A percentile compares a stretch with the other conserved stretches of the same genome.
These are phyloP conservation scores for Pezicula neosporulosa DNA, from an alignment of 2,329 filamentous ascomycete genomes.

Conservation along the genomic window DNA sequence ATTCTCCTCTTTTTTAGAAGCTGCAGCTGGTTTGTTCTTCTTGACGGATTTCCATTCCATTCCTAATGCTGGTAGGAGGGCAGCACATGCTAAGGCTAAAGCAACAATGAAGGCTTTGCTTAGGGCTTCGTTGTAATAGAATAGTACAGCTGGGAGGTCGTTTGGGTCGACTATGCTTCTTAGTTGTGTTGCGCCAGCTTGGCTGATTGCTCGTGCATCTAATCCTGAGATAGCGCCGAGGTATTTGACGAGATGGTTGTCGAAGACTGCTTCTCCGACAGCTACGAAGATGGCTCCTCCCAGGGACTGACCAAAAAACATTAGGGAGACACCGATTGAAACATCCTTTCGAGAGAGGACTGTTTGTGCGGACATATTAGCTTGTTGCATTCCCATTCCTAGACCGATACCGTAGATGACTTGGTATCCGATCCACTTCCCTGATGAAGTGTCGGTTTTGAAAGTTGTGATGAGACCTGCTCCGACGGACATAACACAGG, in stretches of 20 bases:
- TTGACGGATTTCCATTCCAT: conserved; percentile 11
- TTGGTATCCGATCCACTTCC: conserved; percentile 32
- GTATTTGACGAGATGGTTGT: conserved; percentile 18
- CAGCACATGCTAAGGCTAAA: conserved; percentile 47
- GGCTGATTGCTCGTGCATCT: conserved; percentile 2
- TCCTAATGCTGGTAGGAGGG: conserved; percentile 46
- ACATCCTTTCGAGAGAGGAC: conserved; percentile 21
- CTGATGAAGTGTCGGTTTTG: conserved; percentile 9
- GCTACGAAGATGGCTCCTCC: conserved; percentile 20
- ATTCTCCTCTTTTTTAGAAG: not conserved
- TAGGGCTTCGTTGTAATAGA: conserved; percentile 50
- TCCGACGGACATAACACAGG: conserved; percentile 13
- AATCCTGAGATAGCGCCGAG: conserved; percentile 2
- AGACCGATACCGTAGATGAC: conserved; percentile 20
- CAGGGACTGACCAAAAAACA: conserved; percentile 22
- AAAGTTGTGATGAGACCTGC: conserved; percentile 13
- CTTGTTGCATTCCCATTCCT: conserved; percentile 20
- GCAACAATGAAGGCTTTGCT: conserved; percentile 49
- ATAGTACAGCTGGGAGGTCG: conserved; percentile 40
- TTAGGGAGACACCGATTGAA: conserved; percentile 18
- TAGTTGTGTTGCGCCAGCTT: conserved; percentile 48
- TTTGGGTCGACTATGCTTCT: conserved; percentile 36
- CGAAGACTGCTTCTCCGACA: conserved; percentile 26
- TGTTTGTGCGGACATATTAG: conserved; percentile 18
- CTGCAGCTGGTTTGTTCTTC: not conserved